Base-by-base conservation (phyloP, 768 basidiomycete species). In the Psilocybe sp. region DNA sequence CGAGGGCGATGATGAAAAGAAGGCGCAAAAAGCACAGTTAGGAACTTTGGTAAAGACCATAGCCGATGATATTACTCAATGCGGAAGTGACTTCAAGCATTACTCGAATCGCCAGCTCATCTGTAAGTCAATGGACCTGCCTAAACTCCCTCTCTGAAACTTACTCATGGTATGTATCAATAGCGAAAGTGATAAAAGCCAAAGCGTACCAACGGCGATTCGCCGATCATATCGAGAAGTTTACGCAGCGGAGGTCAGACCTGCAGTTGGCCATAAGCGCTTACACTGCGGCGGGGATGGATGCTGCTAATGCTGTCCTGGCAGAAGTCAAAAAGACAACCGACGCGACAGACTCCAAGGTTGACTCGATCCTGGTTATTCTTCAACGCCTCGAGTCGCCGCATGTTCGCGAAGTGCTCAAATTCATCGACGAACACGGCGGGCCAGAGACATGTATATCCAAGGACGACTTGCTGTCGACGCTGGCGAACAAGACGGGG, bases 11-110 rank as follows among this genome's bases (percentile, higher is more conserved):
- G 66, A 72, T 39, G 64, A 69, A 11, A 50, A 50, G 10, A 46
- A 61, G 14, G 33, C 7, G 23, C 23, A 67, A 16, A 47, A 64
- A 49, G 50, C 51, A 37, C 43, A 71, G 3, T 62, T 72, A 49
- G 56, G 56, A 52, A 62, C 42, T 0, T 45, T 65, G 8, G 46
- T 55, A 15, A 43, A 61, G 31, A 33, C 43, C 1, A 69, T 73
- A n/a, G 71, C 68, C 12, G 35, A 62, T 1, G 69, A 74, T 48
- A 75, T 76, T 53, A 67, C 62, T 16, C 52, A 53, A 9, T 73
- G 72, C 45, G 70, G 69, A 3, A 69, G 69, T 44, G 64, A 62
- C 13, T 69, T 72, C 53, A 74, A 76, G 37, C 59, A 66, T 3
- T 77, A 75, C 49, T 42, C 62, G 44, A 69, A 71, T 43, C 67